These are phyloP conservation scores for Suillus americanus DNA, from an alignment of 768 basidiomycete species.

Conservation along the genomic window DNA sequence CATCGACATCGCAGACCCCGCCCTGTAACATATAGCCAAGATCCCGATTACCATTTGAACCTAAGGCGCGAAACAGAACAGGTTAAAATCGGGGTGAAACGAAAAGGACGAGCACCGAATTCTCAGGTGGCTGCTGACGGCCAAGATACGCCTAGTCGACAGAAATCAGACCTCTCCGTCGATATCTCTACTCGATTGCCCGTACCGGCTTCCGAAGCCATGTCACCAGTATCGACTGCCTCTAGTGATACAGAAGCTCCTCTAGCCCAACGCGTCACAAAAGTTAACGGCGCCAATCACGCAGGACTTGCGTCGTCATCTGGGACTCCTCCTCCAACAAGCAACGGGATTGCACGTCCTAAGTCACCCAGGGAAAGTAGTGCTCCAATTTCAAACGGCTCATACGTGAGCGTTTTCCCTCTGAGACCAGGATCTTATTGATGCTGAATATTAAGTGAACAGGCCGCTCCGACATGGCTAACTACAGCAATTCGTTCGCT, in stretches of 20 bases:
- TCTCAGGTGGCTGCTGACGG: conserved; percentile 32
- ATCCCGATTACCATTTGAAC: conserved; percentile 66
- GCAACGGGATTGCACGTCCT: conserved; percentile 6
- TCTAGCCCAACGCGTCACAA: conserved; percentile 60
- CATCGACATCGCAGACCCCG: conserved; percentile 81
- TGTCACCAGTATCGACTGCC: conserved; percentile 70
- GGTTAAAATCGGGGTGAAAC: conserved; percentile 53
- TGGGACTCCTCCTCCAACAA: conserved; percentile 23
- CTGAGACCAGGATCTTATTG: conserved; percentile 28
- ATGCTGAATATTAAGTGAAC: conserved; percentile 34
- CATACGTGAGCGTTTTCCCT: conserved; percentile 25
- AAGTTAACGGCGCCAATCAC: conserved; percentile 50
- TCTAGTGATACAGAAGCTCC: conserved; percentile 77
- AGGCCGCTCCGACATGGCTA: conserved; percentile 68
- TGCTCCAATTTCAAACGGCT: conserved; percentile 14
- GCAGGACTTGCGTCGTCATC: conserved; percentile 7
- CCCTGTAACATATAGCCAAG: conserved; percentile 77
- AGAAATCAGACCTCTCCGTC: conserved; percentile 36
- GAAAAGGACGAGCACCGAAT: conserved; percentile 36
- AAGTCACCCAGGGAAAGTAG: conserved; percentile 22
- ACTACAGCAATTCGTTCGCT: conserved; percentile 63
- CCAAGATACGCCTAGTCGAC: conserved; percentile 52
- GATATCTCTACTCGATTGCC: conserved; percentile 36
- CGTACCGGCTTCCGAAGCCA: conserved; percentile 39
- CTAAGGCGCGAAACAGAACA: conserved; percentile 56